Conservation (phyloP, 2,329 filamentous ascomycete species). For the Colletotrichum liaoningense region DNA sequence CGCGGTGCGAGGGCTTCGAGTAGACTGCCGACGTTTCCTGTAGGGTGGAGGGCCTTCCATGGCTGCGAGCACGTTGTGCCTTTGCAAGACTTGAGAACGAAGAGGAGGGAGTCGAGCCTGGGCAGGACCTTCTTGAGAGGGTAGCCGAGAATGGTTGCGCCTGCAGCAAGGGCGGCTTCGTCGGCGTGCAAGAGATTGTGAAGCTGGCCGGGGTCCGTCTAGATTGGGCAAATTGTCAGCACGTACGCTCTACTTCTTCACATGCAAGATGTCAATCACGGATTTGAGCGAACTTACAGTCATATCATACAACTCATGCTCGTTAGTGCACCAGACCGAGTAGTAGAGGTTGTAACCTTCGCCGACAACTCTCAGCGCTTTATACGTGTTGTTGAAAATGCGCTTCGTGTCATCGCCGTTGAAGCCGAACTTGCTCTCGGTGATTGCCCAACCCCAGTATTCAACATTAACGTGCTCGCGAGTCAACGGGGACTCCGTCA, state of each 20-base stretch:
- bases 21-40: constrained; percentile 61
- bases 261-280: background rate
- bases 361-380: constrained; percentile 59
- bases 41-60: constrained; percentile 66
- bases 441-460: constrained; percentile 58
- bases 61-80: constrained; percentile 62
- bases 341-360: constrained; percentile 65
- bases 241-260: no score
- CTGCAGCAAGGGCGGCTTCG: constrained; percentile 19
- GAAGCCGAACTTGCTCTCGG: constrained; percentile 42
- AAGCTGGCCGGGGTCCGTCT: constrained; percentile 63
- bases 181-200: constrained; percentile 41
- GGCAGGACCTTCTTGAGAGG: constrained; percentile 54
- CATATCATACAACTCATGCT: constrained; percentile 62
- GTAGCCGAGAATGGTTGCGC: constrained; percentile 44
- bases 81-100: constrained; percentile 71
- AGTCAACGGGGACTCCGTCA: constrained; percentile 34
- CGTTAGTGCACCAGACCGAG: constrained; percentile 65
- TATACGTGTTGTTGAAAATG: constrained; percentile 64
- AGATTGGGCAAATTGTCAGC: background rate
- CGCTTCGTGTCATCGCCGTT: constrained; percentile 38
- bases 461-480: constrained; percentile 65
- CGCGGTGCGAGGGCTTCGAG: constrained; percentile 58
- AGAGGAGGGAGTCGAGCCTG: constrained; percentile 67
- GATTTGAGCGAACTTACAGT: constrained; percentile 49